Evolutionary conservation across 352 stramenopile genomes (phyloP), one percentile per base, ranked within the genome.

Genomic region (Saprolegnia diclina): DNA sequence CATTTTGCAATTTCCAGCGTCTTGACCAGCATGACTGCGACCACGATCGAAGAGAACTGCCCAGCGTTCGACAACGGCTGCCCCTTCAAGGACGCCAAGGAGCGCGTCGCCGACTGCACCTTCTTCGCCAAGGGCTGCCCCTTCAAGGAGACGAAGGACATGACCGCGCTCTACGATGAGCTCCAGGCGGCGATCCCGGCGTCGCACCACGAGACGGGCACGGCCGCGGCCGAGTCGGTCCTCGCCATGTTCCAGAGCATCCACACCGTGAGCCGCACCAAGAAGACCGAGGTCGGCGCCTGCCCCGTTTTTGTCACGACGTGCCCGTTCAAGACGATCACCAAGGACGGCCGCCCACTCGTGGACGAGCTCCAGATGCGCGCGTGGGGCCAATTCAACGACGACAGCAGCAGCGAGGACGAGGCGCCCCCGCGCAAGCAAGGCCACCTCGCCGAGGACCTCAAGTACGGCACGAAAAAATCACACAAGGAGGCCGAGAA

Each of bases 401-500:
- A 61, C 37, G 37, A 66, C 19, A 22, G 18, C 26, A 22, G 18
- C 26, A 42, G 35, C 37, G 42, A 29, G 1, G 21, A 37, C 16
- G 22, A n/a, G 18, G 13, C 21, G 1, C 13, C 13, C 4, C 52
- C 24, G 52, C 52, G 19, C 24, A 16, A 42, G 11, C 11, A 24
- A 26, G 63, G 46, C 10, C 63, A 69, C n/a, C 29, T 94, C 6
- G 86, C 82, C 13, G 55, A 81, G 53, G 72, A 74, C 11, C 71
- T 94, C 16, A 91, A 92, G 71, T 74, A 73, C 19, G 83, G 84
- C 37, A 94, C 86, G 4, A 76, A 79, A 26, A 71, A 79, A 22
- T 80, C 83, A 10, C 86, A 94, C 65, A 55, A 77, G 50, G 82
- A 85, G 44, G 86, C 86, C 0, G 86, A 94, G 73, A 80, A 84